Evolutionary conservation across 768 basidiomycete species (phyloP), one percentile per base, ranked within the genome.

Genomic region (Ramaria sp.): DNA sequence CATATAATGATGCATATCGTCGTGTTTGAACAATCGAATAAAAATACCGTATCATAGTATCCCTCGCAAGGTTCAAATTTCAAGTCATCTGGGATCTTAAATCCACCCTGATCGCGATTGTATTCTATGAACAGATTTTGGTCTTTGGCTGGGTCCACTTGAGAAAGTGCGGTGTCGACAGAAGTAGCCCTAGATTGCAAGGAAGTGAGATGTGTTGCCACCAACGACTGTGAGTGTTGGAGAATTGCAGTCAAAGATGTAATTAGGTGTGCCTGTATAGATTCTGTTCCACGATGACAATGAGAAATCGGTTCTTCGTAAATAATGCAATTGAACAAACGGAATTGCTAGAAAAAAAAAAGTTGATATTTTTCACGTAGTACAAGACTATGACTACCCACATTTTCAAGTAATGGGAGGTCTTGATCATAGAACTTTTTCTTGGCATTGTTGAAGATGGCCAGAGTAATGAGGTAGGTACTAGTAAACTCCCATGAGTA

Each of bases 41-140:
- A 7, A 66, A 79, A 58, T 64, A 80, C 88, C 44, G 79, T 85
- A 62, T 92, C 89, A 64, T 92, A 91, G 59, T 85, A 80, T 51
- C 69, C 77, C 6, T 74, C 58, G 58, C 83, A 87, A 13, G 88
- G 84, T 63, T 91, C 88, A 61, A 90, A 92, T 41, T 57, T 66
- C 82, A 79, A 88, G 62, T 88, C 82, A 10, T 60, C 62, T 8
- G 89, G 87, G 10, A 75, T 66, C 28, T 67, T 70, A 64, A 90
- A 91, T 2, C 78, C 73, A 20, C 2, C 37, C 27, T n/a, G 43
- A 32, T 83, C 73, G 34, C 79, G 65, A 62, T 92, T 91, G 62
- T 83, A 73, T 53, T 83, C 74, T 27, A 89, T 77, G 69, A 83
- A 92, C 28, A 89, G 68, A 47, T 70, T 72, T 63, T 89, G 83